Evolutionary conservation across 805 yeast species (phyloP), one percentile per base, ranked within the genome.

Genomic region (Candida ponderosae): DNA sequence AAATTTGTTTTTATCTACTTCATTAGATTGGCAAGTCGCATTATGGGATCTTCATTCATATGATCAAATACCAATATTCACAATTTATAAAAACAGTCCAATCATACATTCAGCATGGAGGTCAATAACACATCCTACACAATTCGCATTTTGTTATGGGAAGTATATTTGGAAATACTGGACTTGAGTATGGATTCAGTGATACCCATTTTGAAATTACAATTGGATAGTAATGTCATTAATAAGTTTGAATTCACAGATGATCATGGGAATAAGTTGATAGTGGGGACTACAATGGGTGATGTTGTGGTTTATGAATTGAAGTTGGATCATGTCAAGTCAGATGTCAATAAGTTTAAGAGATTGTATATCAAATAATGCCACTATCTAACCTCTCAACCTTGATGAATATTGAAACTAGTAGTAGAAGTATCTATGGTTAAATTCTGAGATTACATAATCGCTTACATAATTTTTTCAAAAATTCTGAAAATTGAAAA

Each of bases 11-110:
- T 16, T 59, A 1, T 41, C 59, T 0, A 39, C 53, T 28, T 54
- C 62, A 0, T 45, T 54, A 41, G 66, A 61, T 31, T 60, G 62
- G 59, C 48, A 46, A 18, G 47, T 57, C 8, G 42, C 36, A 17
- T 24, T 59, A 6, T 58, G 62, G 62, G 54, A 50, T 24, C 23
- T 43, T 4, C 38, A 41, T 17, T 13, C 33, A 1, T 19, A 31
- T 11, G 48, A 41, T 1, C 36, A 37, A 2, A 6, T 8, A 11
- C 57, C 60, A 4, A 8, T 54, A 3, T 23, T 50, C 19, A 41
- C 41, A 5, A 40, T 59, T 3, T 47, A 50, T 32, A 49, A 54
- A 18, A 48, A 49, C 6, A 51, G 44, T 32, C 34, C 54, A 1
- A 50, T 59, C 2, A 43, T 56, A 51, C 57, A 46, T 32, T 44